Evolutionary conservation across 371 early-diverging fungal genomes (phyloP).

Genomic region (Cokeromyces recurvatus): DNA sequence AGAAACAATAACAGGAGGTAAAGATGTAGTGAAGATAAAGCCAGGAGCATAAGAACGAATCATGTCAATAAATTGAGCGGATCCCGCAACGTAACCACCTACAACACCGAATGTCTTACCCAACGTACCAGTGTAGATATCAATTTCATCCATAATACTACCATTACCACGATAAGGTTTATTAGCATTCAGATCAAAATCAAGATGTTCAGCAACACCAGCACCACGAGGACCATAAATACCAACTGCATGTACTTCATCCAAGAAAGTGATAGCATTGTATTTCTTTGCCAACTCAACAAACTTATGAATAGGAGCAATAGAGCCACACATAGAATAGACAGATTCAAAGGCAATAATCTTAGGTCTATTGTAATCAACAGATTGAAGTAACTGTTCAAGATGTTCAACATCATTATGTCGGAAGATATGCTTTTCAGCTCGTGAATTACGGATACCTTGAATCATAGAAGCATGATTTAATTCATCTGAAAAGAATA

Average conservation of each 20-base stretch:
- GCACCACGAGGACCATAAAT: conserved; percentile 97
- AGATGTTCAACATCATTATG: conserved; percentile 94
- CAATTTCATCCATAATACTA: conserved; percentile 83
- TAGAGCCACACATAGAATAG: conserved; percentile 97
- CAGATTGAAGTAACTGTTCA: conserved; percentile 76
- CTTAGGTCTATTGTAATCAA: conserved; percentile 84
- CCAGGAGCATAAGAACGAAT: conserved; percentile 98
- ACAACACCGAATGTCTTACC: conserved; percentile 98
- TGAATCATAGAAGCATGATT: conserved; percentile 99
- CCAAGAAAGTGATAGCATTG: conserved; percentile 96
- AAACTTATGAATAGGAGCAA: conserved; percentile 95
- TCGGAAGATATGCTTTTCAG: conserved; percentile 87
- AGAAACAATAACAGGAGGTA: conserved; percentile 91
- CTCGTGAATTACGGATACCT: conserved; percentile 93
- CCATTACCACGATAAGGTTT: conserved; percentile 52
- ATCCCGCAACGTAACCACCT: conserved; percentile 96
- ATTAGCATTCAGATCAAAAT: conserved; percentile 64
- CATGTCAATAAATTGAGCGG: conserved; percentile 89
- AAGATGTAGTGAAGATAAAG: conserved; percentile 98
- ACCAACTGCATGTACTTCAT: conserved; percentile 98
- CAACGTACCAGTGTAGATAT: conserved; percentile 96
- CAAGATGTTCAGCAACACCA: conserved; percentile 95
- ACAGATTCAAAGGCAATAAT: conserved; percentile 98
- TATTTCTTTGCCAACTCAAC: conserved; percentile 92
- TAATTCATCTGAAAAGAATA: conserved; percentile 90